These are phyloP conservation scores for Parachaetomium inaequale DNA, from an alignment of 495 filamentous ascomycete genomes.

Conservation along the genomic window DNA sequence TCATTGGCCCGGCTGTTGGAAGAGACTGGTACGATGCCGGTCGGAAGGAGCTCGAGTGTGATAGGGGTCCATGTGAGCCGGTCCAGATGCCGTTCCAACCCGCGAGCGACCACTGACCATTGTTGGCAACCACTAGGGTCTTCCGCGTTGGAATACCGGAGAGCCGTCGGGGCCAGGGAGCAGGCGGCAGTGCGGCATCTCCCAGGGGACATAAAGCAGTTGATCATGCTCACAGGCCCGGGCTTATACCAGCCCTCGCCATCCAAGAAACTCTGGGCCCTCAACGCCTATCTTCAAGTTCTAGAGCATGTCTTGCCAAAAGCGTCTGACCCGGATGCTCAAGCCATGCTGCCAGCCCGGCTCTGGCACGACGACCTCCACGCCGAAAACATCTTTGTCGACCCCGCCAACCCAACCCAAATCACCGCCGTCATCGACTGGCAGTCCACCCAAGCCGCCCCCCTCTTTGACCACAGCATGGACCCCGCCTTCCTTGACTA, in stretches of 20 bases:
- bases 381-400: constrained; percentile 4
- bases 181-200: constrained; percentile 1
- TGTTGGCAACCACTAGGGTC: not conserved
- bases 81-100: not conserved
- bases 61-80: constrained; percentile 2
- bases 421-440: constrained; percentile 11
- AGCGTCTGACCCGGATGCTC: not conserved
- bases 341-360: not conserved
- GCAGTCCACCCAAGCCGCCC: not conserved
- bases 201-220: not conserved
- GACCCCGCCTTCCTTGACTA: constrained; percentile 1
- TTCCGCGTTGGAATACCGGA: not conserved
- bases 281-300: not conserved
- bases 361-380: constrained; percentile 4
- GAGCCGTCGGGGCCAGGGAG: constrained; percentile 2
- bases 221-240: not conserved
- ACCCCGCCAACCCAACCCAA: not conserved
- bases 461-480: not conserved
- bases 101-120: not conserved
- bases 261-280: not conserved
- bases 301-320: not conserved
- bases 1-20: not conserved
- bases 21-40: constrained; percentile 2
- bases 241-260: constrained; percentile 4
- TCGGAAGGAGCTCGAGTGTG: not conserved